These are phyloP conservation scores for Senna tora DNA, from an alignment of 306 rosid species.

Conservation along the genomic window DNA sequence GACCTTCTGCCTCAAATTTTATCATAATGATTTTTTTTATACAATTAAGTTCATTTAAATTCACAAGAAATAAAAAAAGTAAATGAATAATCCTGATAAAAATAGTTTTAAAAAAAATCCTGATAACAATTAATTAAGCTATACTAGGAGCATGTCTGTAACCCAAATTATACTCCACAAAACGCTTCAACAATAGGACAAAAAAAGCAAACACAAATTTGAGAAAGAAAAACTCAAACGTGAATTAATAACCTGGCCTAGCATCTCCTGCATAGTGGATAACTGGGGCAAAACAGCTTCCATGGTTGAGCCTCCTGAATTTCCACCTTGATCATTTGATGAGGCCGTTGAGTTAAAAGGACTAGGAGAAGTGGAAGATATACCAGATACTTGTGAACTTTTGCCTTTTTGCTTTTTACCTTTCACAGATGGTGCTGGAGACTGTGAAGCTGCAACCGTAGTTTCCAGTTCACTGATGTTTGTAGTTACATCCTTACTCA, in stretches of 20 bases:
- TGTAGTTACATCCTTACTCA: constrained; percentile 46
- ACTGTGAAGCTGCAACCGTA: constrained; percentile 39
- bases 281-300: constrained; percentile 61
- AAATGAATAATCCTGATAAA: neutral
- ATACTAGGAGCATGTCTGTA: constrained; percentile 20
- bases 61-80: constrained; percentile 22
- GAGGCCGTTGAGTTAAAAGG: constrained; percentile 57
- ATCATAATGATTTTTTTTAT: neutral
- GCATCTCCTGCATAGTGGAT: constrained; percentile 55
- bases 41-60: neutral
- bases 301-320: constrained; percentile 45
- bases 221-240: neutral
- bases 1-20: neutral
- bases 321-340: constrained; percentile 51
- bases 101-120: too few species aligned
- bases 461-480: constrained; percentile 49
- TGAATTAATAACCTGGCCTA: constrained; percentile 62
- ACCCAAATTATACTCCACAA: constrained; percentile 11
- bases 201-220: constrained; percentile 26
- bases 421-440: constrained; percentile 54
- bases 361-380: constrained; percentile 51
- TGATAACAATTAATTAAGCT: constrained; percentile 7
- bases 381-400: constrained; percentile 51
- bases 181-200: constrained; percentile 23
- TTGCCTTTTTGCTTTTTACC: constrained; percentile 65